phyloP scores from a whole-genome alignment of 1,284 basidiomycete genomes.

The Pseudozyma hubeiensis region DNA sequence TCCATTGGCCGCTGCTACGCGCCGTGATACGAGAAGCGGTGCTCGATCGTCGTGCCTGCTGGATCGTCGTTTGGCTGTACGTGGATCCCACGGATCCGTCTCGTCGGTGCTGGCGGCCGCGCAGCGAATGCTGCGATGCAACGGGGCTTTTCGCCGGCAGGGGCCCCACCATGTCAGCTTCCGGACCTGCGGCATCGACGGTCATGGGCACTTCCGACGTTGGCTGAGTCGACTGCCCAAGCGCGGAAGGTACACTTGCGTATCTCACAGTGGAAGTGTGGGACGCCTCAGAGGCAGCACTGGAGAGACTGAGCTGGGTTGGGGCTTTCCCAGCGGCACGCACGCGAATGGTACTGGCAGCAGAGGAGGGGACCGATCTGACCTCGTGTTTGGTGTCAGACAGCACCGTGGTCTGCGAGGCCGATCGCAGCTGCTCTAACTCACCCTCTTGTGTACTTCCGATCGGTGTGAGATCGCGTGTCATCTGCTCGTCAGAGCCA shows the following conservation, averaged over 20 bases:
- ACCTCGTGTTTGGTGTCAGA: constrained; percentile 46
- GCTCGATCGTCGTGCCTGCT: constrained; percentile 23
- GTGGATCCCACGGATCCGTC: constrained; percentile 19
- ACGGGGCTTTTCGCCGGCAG: constrained; percentile 27
- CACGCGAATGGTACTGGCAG: constrained; percentile 21
- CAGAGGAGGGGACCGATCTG: constrained; percentile 25
- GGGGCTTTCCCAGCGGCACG: constrained; percentile 6
- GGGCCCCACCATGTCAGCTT: constrained; percentile 23
- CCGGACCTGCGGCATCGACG: constrained; percentile 2
- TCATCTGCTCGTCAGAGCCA: neutral
- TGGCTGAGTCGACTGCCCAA: neutral
- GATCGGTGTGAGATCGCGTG: neutral
- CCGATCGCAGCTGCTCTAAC: constrained; percentile 15
- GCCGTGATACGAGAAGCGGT: constrained; percentile 36
- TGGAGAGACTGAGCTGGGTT: constrained; percentile 9
- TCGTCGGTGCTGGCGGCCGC: constrained; percentile 24
- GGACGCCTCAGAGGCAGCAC: constrained; percentile 14
- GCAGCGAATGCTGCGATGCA: constrained; percentile 21
- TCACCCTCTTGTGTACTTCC: too few relatives aligned
- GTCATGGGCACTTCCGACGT: neutral
- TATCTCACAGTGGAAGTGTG: constrained; percentile 9
- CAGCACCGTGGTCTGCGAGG: constrained; percentile 26
- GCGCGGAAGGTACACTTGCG: constrained; percentile 1
- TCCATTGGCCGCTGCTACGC: constrained; percentile 44
- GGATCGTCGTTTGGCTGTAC: constrained; percentile 24